Percentiles rank a stretch among this genome's conserved stretches.
These are phyloP conservation scores for Penicillium waksmanii DNA, from an alignment of 495 filamentous ascomycete species.

Conservation along the genomic window DNA sequence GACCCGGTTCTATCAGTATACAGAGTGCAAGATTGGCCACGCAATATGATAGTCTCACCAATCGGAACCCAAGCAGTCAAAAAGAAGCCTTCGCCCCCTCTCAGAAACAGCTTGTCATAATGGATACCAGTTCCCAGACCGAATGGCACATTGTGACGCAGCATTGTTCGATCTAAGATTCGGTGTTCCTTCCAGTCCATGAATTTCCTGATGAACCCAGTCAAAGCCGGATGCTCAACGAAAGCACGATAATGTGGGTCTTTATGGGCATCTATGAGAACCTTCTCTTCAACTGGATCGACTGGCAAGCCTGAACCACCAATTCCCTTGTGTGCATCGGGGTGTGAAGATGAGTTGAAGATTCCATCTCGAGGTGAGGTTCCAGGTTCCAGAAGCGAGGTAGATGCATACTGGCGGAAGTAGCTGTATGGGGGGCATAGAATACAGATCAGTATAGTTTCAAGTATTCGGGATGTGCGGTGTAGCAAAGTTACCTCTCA, in stretches of 20 bases:
- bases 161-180: conserved; percentile 43
- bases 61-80: conserved; percentile 64
- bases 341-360: conserved; percentile 48
- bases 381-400: conserved; percentile 46
- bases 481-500: conserved; percentile 26
- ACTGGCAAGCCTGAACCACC: conserved; percentile 43
- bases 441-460: neutral
- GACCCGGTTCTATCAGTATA: neutral
- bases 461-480: neutral
- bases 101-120: conserved; percentile 61
- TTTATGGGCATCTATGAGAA: conserved; percentile 49
- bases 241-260: conserved; percentile 53
- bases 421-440: conserved; percentile 31
- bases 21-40: neutral
- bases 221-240: conserved; percentile 51
- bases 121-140: conserved; percentile 57
- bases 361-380: conserved; percentile 38
- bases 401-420: conserved; percentile 52
- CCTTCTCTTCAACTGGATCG: conserved; percentile 38
- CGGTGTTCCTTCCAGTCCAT: conserved; percentile 52
- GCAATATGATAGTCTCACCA: conserved; percentile 21
- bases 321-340: conserved; percentile 51
- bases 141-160: conserved; percentile 58
- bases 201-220: conserved; percentile 49
- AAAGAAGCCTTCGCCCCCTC: conserved; percentile 51